Evolutionary conservation across 2,329 filamentous ascomycete species (phyloP).

Genomic region (Phialemonium atrogriseum): DNA sequence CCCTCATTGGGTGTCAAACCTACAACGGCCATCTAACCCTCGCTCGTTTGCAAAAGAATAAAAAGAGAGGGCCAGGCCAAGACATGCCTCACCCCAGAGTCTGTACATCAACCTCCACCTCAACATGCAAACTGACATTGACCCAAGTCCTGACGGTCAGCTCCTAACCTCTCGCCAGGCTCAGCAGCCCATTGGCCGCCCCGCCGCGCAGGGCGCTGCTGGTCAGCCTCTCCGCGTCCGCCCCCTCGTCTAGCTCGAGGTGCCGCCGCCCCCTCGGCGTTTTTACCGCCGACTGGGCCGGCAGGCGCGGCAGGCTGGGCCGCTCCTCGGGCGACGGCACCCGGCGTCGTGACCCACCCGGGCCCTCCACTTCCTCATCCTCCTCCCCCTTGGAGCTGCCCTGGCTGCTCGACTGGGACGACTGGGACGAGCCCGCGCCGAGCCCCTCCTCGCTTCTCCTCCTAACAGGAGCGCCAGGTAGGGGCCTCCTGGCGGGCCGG

Average conservation of each 20-base stretch:
- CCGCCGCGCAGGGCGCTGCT: slow-evolving; percentile 39
- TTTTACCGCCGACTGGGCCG: background rate
- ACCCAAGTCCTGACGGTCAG: slow-evolving; percentile 4
- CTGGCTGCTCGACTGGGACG: background rate
- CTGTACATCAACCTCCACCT: no score
- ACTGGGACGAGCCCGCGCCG: background rate
- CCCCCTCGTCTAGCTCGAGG: slow-evolving; percentile 17
- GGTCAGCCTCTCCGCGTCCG: slow-evolving; percentile 23
- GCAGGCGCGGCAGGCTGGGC: background rate
- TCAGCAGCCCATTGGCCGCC: slow-evolving; percentile 43
- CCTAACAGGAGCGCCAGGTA: background rate
- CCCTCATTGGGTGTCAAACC: no score
- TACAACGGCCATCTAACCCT: no score
- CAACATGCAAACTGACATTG: background rate
- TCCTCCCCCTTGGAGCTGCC: background rate
- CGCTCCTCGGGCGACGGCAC: no score
- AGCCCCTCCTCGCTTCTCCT: slow-evolving; percentile 11
- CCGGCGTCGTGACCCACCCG: no score
- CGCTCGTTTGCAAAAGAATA: no score
- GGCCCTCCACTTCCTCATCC: slow-evolving; percentile 2
- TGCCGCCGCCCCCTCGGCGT: slow-evolving; percentile 1
- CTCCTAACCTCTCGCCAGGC: slow-evolving; percentile 21
- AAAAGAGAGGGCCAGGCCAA: no score
- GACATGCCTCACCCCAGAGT: no score
- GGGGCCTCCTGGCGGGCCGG: no score